Percentiles rank a stretch among this genome's conserved stretches.
Evolutionary conservation across 805 yeast genomes (phyloP).

Genomic region (Nakazawaea ambrosiae): DNA sequence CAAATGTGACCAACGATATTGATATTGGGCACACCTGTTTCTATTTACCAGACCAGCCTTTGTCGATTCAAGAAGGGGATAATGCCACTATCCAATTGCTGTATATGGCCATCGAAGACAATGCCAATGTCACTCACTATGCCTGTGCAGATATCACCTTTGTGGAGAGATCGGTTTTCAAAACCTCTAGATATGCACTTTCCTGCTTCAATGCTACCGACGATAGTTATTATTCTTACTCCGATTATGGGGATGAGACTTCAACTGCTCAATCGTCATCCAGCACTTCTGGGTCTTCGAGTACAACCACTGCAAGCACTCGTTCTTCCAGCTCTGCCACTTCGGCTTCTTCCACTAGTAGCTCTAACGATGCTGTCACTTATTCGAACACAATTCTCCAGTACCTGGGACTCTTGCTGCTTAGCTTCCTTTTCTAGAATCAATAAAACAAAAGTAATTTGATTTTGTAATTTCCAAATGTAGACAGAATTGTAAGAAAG

Average conservation of each 20-base stretch:
- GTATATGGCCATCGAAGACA: conserved; percentile 36
- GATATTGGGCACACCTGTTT: conserved; percentile 41
- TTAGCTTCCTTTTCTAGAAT: too few species aligned
- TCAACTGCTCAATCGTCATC: conserved; percentile 12
- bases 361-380: too few species aligned
- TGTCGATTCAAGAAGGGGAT: conserved; percentile 28
- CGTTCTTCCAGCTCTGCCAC: conserved; percentile 13
- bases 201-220: conserved; percentile 36
- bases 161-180: conserved; percentile 34
- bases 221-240: conserved; percentile 27
- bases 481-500: too few species aligned
- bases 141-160: conserved; percentile 39
- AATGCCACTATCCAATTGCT: conserved; percentile 37
- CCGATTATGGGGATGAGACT: conserved; percentile 21
- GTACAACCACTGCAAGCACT: conserved; percentile 10
- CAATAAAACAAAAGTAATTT: too few species aligned
- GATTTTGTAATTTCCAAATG: too few species aligned
- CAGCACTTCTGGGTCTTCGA: conserved; percentile 11
- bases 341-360: conserved; percentile 11
- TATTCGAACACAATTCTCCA: too few species aligned
- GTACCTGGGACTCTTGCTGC: too few species aligned
- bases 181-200: conserved; percentile 25
- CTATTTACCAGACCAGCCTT: conserved; percentile 35
- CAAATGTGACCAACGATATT: conserved; percentile 31
- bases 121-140: conserved; percentile 32